Evolutionary conservation across 352 stramenopile genomes (phyloP).

Genomic region (Phytophthora melonis): DNA sequence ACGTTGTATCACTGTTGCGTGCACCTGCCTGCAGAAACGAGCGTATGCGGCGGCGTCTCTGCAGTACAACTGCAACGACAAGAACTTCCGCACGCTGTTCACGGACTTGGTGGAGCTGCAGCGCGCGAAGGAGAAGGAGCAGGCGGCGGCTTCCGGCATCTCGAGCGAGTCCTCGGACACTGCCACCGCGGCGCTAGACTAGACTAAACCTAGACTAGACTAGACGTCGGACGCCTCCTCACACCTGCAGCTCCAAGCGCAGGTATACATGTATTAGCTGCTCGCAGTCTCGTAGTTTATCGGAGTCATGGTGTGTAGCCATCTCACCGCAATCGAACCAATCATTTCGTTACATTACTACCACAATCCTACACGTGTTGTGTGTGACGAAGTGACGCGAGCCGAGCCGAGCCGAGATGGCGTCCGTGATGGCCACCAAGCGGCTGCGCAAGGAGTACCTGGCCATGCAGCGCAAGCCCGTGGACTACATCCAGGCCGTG

Average conservation of each 20-base stretch:
- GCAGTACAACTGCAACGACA: slow-evolving; percentile 81
- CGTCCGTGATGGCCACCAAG: slow-evolving; percentile 87
- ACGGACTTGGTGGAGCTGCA: slow-evolving; percentile 82
- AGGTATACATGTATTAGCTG: slow-evolving; percentile 21
- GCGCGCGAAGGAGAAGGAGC: slow-evolving; percentile 14
- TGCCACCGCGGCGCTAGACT: slow-evolving; percentile 19
- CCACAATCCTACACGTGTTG: slow-evolving; percentile 5
- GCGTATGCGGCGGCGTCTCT: slow-evolving; percentile 75
- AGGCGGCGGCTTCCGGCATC: background rate
- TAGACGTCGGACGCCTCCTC: slow-evolving; percentile 3
- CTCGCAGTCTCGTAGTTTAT: background rate
- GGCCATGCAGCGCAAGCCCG: slow-evolving; percentile 90
- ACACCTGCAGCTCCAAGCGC: background rate
- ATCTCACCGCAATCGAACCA: background rate
- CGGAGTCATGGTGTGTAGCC: background rate
- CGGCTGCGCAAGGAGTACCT: slow-evolving; percentile 94
- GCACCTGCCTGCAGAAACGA: slow-evolving; percentile 58
- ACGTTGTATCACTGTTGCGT: background rate
- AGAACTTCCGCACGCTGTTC: slow-evolving; percentile 87
- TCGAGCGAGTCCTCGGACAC: background rate
- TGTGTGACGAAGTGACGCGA: slow-evolving; percentile 9
- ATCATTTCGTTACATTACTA: slow-evolving; percentile 18
- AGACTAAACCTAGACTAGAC: slow-evolving; percentile 10
- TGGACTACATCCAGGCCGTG: slow-evolving; percentile 91
- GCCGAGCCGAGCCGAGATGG: slow-evolving; percentile 49